Evolutionary conservation across 352 stramenopile species (phyloP).

Genomic region (Aphanomyces stellatus): DNA sequence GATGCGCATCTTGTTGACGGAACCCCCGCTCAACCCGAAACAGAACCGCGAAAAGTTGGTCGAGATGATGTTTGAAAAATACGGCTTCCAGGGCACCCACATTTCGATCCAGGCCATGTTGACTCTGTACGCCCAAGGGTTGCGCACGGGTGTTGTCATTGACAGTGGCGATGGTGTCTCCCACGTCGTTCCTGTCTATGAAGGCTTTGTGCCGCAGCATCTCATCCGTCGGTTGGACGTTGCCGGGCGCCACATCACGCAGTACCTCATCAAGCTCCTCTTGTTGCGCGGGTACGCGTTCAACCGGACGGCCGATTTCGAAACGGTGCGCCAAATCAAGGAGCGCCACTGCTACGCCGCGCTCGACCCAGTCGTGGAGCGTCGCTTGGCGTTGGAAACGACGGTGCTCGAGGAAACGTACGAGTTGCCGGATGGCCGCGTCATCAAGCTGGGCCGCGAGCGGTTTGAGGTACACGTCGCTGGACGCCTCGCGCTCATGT

Average conservation of each 20-base stretch:
- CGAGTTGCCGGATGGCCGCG: conserved; percentile 94
- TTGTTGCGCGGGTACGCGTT: conserved; percentile 87
- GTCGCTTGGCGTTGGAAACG: conserved; percentile 82
- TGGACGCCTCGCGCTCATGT: not conserved
- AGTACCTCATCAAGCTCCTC: conserved; percentile 93
- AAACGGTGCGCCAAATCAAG: conserved; percentile 91
- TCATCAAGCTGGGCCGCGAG: conserved; percentile 93
- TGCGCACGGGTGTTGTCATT: conserved; percentile 86
- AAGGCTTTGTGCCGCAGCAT: conserved; percentile 87
- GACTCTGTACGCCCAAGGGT: conserved; percentile 87
- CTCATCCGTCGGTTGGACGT: conserved; percentile 88
- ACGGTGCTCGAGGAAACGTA: conserved; percentile 90
- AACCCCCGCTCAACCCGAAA: conserved; percentile 89
- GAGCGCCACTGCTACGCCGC: conserved; percentile 93
- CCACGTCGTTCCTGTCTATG: conserved; percentile 86
- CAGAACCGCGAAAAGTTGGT: conserved; percentile 88
- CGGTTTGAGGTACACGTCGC: conserved; percentile 81
- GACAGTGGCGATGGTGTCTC: conserved; percentile 92
- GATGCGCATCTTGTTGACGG: conserved; percentile 84
- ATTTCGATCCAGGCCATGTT: conserved; percentile 91
- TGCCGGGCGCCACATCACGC: conserved; percentile 89
- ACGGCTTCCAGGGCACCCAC: conserved; percentile 84
- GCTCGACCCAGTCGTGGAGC: conserved; percentile 81
- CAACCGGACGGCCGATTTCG: conserved; percentile 88
- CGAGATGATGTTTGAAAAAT: conserved; percentile 92